Conservation (phyloP, 805 yeast genomes). For the Yamadazyma tumulicola region DNA sequence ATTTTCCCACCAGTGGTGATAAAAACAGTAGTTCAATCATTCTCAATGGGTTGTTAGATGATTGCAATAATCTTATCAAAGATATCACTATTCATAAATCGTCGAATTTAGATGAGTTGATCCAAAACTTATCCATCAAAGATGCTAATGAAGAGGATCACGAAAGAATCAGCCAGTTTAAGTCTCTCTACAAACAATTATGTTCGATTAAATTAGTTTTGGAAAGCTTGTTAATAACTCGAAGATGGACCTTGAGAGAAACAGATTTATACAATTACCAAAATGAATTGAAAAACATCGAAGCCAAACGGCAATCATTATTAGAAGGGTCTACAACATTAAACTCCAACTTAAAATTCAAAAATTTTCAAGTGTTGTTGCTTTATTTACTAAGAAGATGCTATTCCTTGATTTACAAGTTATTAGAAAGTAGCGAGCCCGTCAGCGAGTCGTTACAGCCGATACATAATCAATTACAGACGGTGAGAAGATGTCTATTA, state of each 20-base stretch:
- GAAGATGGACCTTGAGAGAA: conserved; percentile 96
- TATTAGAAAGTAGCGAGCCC: conserved; percentile 90
- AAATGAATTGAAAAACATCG: conserved; percentile 67
- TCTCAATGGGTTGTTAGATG: conserved; percentile 74
- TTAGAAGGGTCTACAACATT: conserved; percentile 29
- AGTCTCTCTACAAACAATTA: conserved; percentile 54
- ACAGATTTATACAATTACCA: conserved; percentile 89
- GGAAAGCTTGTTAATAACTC: conserved; percentile 81
- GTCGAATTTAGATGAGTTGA: conserved; percentile 12
- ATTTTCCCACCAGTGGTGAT: conserved; percentile 25
- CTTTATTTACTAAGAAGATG: conserved; percentile 84
- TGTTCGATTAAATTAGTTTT: conserved; percentile 65
- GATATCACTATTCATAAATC: conserved; percentile 56
- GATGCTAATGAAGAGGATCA: conserved; percentile 23
- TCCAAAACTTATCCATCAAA: conserved; percentile 15
- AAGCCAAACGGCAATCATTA: conserved; percentile 57
- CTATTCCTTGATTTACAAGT: conserved; percentile 84
- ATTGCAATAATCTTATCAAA: conserved; percentile 69
- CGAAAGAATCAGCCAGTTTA: conserved; percentile 17
- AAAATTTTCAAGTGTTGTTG: conserved; percentile 43
- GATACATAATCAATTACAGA: conserved; percentile 86
- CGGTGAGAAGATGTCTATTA: conserved; percentile 84
- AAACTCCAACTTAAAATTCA: conserved; percentile 19
- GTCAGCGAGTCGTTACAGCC: conserved; percentile 93
- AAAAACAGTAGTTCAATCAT: conserved; percentile 37